phyloP scores from a whole-genome alignment of 805 yeast species.

The Myxozyma lipomycoides region DNA sequence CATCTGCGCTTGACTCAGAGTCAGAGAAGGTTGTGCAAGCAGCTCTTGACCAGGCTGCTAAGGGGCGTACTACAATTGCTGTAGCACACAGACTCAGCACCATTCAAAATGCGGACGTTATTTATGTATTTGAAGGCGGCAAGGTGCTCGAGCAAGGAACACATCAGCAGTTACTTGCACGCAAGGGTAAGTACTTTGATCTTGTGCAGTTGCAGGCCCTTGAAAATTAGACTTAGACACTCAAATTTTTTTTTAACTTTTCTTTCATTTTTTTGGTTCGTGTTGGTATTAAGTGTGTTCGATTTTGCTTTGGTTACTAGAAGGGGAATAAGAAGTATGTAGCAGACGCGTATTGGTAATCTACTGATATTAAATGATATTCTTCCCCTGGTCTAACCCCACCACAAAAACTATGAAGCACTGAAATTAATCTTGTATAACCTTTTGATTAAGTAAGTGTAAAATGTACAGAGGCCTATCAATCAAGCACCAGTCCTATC shows the following conservation, averaged over 20 bases:
- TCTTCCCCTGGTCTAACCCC: too few species aligned
- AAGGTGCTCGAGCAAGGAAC: conserved; percentile 51
- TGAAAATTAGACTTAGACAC: conserved; percentile 33
- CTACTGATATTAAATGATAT: too few species aligned
- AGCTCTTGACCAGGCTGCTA: conserved; percentile 57
- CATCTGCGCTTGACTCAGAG: conserved; percentile 51
- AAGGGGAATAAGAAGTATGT: too few species aligned
- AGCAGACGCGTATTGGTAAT: too few species aligned
- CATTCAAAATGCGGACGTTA: conserved; percentile 50
- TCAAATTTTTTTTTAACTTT: neutral
- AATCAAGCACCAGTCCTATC: too few species aligned
- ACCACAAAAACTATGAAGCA: too few species aligned
- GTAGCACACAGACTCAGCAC: conserved; percentile 72
- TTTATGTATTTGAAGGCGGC: conserved; percentile 54
- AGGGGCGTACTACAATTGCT: conserved; percentile 65
- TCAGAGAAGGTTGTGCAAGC: conserved; percentile 65
- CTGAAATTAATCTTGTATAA: too few species aligned
- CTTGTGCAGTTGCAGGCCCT: conserved; percentile 44
- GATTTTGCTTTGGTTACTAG: too few species aligned
- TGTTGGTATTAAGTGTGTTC: neutral
- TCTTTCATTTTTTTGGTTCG: neutral
- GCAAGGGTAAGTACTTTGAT: conserved; percentile 40
- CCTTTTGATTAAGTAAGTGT: too few species aligned
- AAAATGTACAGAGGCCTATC: too few species aligned
- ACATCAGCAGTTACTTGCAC: conserved; percentile 42